Percentiles rank a stretch among this genome's conserved stretches.
Conservation (phyloP, 257 asterid species). For the Echites panduratus region DNA sequence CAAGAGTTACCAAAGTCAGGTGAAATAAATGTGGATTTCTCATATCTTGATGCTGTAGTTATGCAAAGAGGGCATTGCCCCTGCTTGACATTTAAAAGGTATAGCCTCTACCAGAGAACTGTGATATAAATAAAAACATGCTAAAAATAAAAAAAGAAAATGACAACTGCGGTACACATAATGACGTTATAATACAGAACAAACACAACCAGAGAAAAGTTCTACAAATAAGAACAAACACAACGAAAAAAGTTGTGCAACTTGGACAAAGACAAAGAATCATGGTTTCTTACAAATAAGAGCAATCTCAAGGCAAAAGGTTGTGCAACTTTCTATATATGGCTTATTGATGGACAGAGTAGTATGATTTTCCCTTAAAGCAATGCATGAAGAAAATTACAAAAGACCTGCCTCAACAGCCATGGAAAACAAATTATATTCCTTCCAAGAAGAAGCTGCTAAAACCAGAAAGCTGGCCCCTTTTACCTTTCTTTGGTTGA, state of each 20-base stretch:
- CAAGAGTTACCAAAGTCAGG: neutral
- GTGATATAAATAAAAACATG: neutral
- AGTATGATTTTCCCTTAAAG: neutral
- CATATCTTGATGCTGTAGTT: neutral
- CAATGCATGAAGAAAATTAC: neutral
- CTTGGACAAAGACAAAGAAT: no score
- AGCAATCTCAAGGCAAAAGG: neutral
- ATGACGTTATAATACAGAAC: neutral
- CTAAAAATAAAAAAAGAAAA: neutral
- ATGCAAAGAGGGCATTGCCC: no score
- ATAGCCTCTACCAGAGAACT: neutral
- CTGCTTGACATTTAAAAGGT: neutral
- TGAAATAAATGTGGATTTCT: neutral
- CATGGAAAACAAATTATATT: neutral
- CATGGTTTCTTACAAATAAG: no score
- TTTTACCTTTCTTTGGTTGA: neutral
- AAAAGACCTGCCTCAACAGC: neutral
- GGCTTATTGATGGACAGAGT: neutral
- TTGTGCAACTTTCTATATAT: neutral
- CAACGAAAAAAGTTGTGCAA: no score
- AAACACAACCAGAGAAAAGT: neutral
- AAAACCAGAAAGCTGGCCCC: neutral
- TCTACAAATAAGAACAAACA: neutral
- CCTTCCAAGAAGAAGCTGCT: neutral
- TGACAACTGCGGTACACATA: neutral